Conservation (phyloP, 2,329 filamentous ascomycete species). For the Tolypocladium inflatum region DNA sequence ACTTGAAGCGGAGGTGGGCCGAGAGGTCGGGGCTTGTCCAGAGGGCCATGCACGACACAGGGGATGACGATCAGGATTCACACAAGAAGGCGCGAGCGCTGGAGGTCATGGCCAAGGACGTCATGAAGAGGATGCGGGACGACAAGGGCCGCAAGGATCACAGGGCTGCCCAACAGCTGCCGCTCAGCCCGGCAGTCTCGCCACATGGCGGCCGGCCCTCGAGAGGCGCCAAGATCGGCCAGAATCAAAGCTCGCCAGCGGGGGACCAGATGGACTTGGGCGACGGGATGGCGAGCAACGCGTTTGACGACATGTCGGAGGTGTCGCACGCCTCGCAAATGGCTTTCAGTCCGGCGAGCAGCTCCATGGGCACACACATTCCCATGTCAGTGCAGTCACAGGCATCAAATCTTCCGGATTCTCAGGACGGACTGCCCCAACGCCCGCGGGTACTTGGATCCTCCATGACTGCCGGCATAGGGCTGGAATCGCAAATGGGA, state of each 20-base stretch:
- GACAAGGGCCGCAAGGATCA: constrained; percentile 49
- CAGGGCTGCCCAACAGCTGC: constrained; percentile 1
- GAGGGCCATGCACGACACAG: constrained; percentile 38
- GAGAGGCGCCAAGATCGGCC: constrained; percentile 2
- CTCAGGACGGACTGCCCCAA: constrained; percentile 9
- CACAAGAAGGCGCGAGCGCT: constrained; percentile 52
- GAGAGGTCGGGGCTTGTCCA: constrained; percentile 45
- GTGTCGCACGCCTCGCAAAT: constrained; percentile 13
- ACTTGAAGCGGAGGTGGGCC: constrained; percentile 61
- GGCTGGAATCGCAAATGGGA: constrained; percentile 24
- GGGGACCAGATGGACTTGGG: constrained; percentile 9
- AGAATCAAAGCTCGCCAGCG: neutral
- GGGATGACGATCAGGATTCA: constrained; percentile 40
- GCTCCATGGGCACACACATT: constrained; percentile 9
- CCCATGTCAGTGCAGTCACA: constrained; percentile 13
- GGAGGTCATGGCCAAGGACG: constrained; percentile 64
- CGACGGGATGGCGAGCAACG: constrained; percentile 9
- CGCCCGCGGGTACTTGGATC: constrained; percentile 15
- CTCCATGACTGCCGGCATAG: constrained; percentile 12
- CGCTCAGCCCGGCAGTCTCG: neutral
- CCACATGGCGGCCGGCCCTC: neutral
- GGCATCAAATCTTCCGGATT: constrained; percentile 8
- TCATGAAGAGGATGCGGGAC: constrained; percentile 67
- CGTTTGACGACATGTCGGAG: constrained; percentile 15
- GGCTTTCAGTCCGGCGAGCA: constrained; percentile 11